These are phyloP conservation scores for Hortiboletus campestris DNA, from an alignment of 768 basidiomycete species.

Conservation along the genomic window DNA sequence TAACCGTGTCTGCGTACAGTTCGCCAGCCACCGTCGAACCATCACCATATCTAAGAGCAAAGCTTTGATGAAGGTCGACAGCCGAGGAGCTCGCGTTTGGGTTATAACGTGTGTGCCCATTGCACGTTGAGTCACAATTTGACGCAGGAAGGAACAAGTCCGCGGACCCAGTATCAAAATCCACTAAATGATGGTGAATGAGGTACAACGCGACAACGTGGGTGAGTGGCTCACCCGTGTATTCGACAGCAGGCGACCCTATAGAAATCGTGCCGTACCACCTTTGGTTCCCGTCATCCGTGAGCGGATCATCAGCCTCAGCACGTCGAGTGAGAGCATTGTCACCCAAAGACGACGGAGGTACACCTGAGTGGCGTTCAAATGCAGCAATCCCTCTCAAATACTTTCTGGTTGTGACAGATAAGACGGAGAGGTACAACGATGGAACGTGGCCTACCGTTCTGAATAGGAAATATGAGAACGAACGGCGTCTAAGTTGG, in stretches of 20 bases:
- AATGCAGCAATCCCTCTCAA: constrained; percentile 10
- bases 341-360: neutral
- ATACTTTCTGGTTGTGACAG: constrained; percentile 17
- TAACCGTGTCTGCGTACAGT: constrained; percentile 41
- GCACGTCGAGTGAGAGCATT: constrained; percentile 2
- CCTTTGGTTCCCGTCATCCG: constrained; percentile 7
- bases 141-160: constrained; percentile 34
- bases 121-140: constrained; percentile 30
- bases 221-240: constrained; percentile 12
- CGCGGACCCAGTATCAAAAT: constrained; percentile 37
- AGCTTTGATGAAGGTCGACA: constrained; percentile 19
- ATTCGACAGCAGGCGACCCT: constrained; percentile 23
- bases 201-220: neutral
- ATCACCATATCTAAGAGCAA: constrained; percentile 43
- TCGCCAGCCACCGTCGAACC: constrained; percentile 39
- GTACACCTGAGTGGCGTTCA: neutral
- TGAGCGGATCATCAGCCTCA: constrained; percentile 9
- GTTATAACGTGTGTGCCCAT: constrained; percentile 36
- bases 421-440: constrained; percentile 1
- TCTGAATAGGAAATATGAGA: constrained; percentile 15
- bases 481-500: constrained; percentile 14
- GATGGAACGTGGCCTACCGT: constrained; percentile 6
- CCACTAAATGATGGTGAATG: constrained; percentile 12
- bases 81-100: constrained; percentile 34
- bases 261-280: constrained; percentile 29